Evolutionary conservation across 345 rosid species (phyloP).

Genomic region (Acer yangbiense): DNA sequence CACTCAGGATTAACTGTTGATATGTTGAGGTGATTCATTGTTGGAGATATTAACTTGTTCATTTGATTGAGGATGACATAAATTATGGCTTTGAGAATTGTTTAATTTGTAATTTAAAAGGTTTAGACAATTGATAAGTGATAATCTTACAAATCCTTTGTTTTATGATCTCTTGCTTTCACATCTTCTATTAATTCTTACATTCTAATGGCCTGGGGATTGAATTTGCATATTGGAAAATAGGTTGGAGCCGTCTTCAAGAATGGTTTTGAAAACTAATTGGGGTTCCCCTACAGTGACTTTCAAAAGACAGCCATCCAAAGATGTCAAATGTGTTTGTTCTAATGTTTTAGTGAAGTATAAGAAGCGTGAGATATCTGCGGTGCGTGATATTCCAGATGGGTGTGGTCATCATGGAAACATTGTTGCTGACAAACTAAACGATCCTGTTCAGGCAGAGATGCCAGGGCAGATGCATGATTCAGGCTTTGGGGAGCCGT

Average conservation of each 20-base stretch:
- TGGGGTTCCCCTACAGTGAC: background rate
- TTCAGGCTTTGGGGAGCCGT: background rate
- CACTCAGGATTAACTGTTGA: background rate
- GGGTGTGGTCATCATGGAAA: background rate
- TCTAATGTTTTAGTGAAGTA: background rate
- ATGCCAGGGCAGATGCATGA: background rate
- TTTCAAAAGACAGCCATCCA: background rate
- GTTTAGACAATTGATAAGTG: background rate
- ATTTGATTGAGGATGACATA: background rate
- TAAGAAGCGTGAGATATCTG: background rate
- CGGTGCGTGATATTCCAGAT: slow-evolving; percentile 2
- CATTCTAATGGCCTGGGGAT: background rate
- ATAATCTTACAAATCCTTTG: background rate
- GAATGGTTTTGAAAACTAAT: background rate
- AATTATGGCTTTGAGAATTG: background rate
- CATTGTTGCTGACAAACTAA: background rate
- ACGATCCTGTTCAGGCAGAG: background rate
- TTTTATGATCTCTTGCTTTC: background rate
- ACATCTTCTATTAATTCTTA: background rate
- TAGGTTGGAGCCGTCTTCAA: background rate
- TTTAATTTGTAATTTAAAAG: background rate
- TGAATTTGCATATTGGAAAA: background rate
- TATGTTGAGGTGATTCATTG: background rate
- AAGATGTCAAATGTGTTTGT: background rate
- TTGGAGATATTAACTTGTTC: background rate